phyloP scores from a whole-genome alignment of 306 rosid species.

The Vicia villosa region DNA sequence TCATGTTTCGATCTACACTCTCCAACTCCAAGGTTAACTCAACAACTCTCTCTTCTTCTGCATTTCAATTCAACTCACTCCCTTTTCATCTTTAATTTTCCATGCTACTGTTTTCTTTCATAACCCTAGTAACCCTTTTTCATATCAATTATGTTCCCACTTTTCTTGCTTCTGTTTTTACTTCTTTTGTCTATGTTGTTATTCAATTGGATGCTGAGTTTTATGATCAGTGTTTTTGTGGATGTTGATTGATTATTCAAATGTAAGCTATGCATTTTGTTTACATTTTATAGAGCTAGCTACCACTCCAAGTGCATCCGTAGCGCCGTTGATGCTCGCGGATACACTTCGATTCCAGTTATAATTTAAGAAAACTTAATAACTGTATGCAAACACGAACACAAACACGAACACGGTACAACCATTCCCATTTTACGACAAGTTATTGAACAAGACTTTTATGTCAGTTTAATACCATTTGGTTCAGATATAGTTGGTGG shows the following conservation, averaged over 20 bases:
- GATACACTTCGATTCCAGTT: too few relatives aligned
- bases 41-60: conserved; percentile 10
- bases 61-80: conserved; percentile 12
- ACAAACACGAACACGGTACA: too few relatives aligned
- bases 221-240: conserved; percentile 33
- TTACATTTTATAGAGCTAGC: not conserved
- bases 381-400: too few relatives aligned
- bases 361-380: too few relatives aligned
- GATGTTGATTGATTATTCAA: conserved; percentile 14
- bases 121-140: conserved; percentile 6
- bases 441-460: not conserved
- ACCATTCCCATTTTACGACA: not conserved
- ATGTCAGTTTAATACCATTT: not conserved
- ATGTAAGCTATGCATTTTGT: not conserved
- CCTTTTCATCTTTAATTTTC: conserved; percentile 11
- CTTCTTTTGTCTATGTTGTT: not conserved
- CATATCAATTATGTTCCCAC: not conserved
- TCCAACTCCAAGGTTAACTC: conserved; percentile 36
- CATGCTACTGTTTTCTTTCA: not conserved
- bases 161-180: conserved; percentile 1
- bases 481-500: not conserved
- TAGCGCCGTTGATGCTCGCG: too few relatives aligned
- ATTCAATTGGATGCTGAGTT: not conserved
- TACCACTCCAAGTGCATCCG: not conserved
- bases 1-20: conserved; percentile 38